phyloP scores from a whole-genome alignment of 1,139 yeast species.

The Zygoascus sp. region DNA sequence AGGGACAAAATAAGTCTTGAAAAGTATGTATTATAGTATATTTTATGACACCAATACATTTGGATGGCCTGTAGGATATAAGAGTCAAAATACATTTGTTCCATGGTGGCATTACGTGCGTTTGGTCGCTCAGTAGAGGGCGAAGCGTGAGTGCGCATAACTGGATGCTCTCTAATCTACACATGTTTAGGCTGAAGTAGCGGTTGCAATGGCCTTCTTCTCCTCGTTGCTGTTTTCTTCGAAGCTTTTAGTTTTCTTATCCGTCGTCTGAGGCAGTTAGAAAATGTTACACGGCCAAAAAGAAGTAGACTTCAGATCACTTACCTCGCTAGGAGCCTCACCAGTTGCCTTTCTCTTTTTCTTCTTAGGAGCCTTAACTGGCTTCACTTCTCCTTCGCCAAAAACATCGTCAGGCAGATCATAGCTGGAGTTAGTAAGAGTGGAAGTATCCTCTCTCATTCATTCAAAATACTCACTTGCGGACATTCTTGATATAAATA shows the following conservation, averaged over 20 bases:
- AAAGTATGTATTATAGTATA: too few species aligned
- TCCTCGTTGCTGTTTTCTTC: constrained; percentile 7
- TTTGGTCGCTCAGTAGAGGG: too few species aligned
- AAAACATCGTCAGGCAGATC: constrained; percentile 86
- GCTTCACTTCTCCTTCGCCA: constrained; percentile 71
- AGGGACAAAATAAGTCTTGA: too few species aligned
- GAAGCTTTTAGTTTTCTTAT: constrained; percentile 7
- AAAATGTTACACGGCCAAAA: neutral
- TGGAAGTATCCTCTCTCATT: neutral
- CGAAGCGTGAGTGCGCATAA: too few species aligned
- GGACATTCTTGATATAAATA: constrained; percentile 68
- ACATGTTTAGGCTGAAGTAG: constrained; percentile 2
- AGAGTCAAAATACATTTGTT: neutral
- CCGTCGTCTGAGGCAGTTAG: constrained; percentile 3
- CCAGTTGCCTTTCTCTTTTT: constrained; percentile 42
- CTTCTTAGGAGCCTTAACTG: constrained; percentile 49
- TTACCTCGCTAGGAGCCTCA: constrained; percentile 5
- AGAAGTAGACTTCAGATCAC: neutral
- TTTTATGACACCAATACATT: too few species aligned
- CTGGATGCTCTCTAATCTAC: too few species aligned
- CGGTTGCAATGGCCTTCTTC: constrained; percentile 2
- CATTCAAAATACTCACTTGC: constrained; percentile 37
- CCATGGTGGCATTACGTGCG: too few species aligned
- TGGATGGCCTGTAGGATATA: too few species aligned
- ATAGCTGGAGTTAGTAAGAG: constrained; percentile 36